Base-by-base conservation (phyloP, 164 flowering plant genomes). In the Sedum album region DNA sequence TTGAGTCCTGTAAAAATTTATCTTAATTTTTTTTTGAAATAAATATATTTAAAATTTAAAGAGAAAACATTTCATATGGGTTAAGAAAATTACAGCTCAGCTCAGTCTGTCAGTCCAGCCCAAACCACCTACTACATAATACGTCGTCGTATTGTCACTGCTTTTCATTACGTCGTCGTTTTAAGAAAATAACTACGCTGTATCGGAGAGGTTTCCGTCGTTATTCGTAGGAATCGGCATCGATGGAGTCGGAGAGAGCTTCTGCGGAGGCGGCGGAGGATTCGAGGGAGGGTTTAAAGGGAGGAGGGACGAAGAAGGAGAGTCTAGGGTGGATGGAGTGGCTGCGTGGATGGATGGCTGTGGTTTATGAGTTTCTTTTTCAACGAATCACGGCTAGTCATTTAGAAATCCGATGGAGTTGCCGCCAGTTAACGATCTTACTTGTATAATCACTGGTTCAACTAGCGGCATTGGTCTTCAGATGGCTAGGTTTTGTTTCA, bases 391-490 rank as follows among this genome's bases (percentile, higher is more conserved):
- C 67, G 60, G 82, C 88, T 15, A 76, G 82, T 64, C 85, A 84
- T 71, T 61, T 84, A 65, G 76, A 82, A 80, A 80, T 26, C 85
- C 88, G 0, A 31, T 82, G 72, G 80, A 82, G 65, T 39, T 84
- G 25, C 48, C 48, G 11, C 48, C 48, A 0, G 48, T 44, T 44
- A 44, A 44, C 15, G 48, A 44, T 15, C 15, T 44, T 44, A 44
- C 48, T 44, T 44, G 48, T 44, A 44, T 44, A 13, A 44, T 44
- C 48, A 44, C 85, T 44, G 88, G 88, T 23, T 79, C 85, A 69
- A 84, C 88, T 73, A 84, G 88, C 69, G 88, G 88, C 68, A 84
- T 84, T 68, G 88, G 88, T 68, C 80, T 73, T 39, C 72, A 84
- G 76, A 82, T 77, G 42, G 84, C 88, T 71, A 35, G 38, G 7